These are phyloP conservation scores for Grigorovia yakushimaensis DNA, from an alignment of 805 yeast genomes.

Conservation along the genomic window DNA sequence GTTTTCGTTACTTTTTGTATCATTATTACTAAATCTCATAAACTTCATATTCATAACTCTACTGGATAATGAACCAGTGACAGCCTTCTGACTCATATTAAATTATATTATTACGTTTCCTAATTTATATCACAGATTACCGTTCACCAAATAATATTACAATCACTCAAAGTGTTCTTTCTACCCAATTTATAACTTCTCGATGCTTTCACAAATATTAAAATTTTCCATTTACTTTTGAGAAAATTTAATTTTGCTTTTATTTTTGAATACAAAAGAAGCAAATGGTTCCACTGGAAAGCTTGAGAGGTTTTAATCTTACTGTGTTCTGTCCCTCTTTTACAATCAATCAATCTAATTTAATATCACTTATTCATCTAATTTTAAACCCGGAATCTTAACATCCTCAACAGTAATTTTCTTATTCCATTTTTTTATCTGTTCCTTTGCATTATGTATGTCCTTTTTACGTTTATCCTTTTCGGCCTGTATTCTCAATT, in stretches of 20 bases:
- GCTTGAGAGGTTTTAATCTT: too few relatives aligned
- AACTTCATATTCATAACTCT: constrained; percentile 81
- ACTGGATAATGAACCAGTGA: constrained; percentile 40
- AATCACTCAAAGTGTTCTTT: too few relatives aligned
- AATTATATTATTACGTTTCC: neutral
- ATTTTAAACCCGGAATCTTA: constrained; percentile 23
- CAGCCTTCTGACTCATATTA: constrained; percentile 1
- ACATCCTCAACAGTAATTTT: constrained; percentile 19
- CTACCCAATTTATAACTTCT: too few relatives aligned
- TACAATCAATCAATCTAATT: too few relatives aligned
- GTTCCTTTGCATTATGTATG: neutral
- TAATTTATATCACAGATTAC: neutral
- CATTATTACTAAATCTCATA: constrained; percentile 39
- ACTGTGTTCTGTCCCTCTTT: too few relatives aligned
- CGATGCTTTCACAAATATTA: too few relatives aligned
- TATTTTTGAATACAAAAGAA: too few relatives aligned
- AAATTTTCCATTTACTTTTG: too few relatives aligned
- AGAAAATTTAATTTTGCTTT: too few relatives aligned
- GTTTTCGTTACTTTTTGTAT: constrained; percentile 26
- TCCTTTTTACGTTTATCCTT: neutral
- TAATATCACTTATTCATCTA: too few relatives aligned
- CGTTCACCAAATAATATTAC: neutral
- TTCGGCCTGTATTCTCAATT: neutral
- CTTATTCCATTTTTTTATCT: constrained; percentile 8
- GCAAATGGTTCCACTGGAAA: too few relatives aligned